Evolutionary conservation across 2,329 filamentous ascomycete species (phyloP).

Genomic region (Fusarium virguliforme): DNA sequence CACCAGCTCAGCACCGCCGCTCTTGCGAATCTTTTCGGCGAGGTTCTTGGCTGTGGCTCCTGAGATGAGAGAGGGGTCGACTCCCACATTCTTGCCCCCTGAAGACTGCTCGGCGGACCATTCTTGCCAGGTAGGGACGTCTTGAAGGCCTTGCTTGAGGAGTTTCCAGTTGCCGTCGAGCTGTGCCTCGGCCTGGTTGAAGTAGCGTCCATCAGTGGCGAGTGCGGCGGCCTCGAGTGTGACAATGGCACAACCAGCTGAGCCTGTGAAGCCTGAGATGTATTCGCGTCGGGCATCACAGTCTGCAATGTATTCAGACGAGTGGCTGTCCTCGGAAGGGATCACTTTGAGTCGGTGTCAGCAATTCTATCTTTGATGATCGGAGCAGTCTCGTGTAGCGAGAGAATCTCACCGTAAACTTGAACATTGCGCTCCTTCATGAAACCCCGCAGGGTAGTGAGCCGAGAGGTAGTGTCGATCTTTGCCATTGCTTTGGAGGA

Average conservation of each 20-base stretch:
- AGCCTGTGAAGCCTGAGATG: constrained; percentile 95
- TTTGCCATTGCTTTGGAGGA: constrained; percentile 53
- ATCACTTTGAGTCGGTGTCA: constrained; percentile 74
- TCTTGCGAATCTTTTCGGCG: constrained; percentile 88
- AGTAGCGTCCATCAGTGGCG: constrained; percentile 96
- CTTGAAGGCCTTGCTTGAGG: constrained; percentile 92
- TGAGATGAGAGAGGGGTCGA: constrained; percentile 91
- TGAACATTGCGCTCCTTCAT: constrained; percentile 92
- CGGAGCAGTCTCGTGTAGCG: not conserved
- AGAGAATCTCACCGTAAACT: constrained; percentile 83
- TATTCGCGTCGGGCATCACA: constrained; percentile 93
- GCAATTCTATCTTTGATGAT: constrained; percentile 7
- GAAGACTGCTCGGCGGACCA: constrained; percentile 92
- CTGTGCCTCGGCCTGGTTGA: constrained; percentile 94
- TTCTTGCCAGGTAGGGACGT: constrained; percentile 97
- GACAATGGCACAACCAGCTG: constrained; percentile 92
- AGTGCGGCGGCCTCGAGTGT: constrained; percentile 89
- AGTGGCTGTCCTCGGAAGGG: constrained; percentile 96
- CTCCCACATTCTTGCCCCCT: constrained; percentile 88
- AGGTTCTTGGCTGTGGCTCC: constrained; percentile 77
- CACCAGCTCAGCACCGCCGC: constrained; percentile 82
- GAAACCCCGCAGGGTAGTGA: constrained; percentile 82
- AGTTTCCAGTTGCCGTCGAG: constrained; percentile 93
- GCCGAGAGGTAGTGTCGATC: constrained; percentile 83
- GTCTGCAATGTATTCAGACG: constrained; percentile 98